Evolutionary conservation across 1,139 yeast genomes (phyloP).

Genomic region (Pichia sp.): DNA sequence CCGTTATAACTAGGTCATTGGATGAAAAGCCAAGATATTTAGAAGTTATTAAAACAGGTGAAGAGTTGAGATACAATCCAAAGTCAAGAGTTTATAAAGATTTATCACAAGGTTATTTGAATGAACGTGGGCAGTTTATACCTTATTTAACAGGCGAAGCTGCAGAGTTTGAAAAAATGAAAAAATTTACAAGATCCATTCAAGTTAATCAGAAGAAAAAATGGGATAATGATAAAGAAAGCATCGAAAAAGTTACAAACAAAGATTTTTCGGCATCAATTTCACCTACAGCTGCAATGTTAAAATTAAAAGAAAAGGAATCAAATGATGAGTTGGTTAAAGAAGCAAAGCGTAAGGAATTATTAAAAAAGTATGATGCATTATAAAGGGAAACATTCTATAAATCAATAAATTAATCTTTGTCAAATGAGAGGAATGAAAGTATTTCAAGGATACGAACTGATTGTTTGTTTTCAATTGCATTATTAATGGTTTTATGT

Average conservation of each 20-base stretch:
- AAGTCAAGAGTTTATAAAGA: constrained; percentile 48
- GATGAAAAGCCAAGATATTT: constrained; percentile 38
- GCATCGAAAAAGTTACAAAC: constrained; percentile 33
- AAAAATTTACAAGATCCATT: constrained; percentile 39
- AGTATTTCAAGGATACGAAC: not conserved
- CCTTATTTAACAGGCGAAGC: constrained; percentile 49
- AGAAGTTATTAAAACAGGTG: constrained; percentile 30
- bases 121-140: constrained; percentile 49
- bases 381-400: constrained; percentile 1
- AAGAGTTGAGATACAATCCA: constrained; percentile 44
- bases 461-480: not conserved
- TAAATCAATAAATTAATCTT: not conserved
- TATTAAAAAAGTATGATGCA: constrained; percentile 40
- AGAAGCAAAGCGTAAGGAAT: constrained; percentile 29
- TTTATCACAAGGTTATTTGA: constrained; percentile 40
- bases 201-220: constrained; percentile 20
- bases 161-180: constrained; percentile 39
- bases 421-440: not conserved
- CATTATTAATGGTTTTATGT: not conserved
- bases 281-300: constrained; percentile 52
- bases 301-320: constrained; percentile 38
- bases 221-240: constrained; percentile 20
- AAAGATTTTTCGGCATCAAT: constrained; percentile 44
- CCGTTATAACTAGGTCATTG: constrained; percentile 29
- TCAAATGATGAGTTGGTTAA: constrained; percentile 30